A percentile compares a stretch with the other conserved stretches of the same genome.
Evolutionary conservation across 2,329 filamentous ascomycete species (phyloP).

Genomic region (Thielaviopsis punctulata): DNA sequence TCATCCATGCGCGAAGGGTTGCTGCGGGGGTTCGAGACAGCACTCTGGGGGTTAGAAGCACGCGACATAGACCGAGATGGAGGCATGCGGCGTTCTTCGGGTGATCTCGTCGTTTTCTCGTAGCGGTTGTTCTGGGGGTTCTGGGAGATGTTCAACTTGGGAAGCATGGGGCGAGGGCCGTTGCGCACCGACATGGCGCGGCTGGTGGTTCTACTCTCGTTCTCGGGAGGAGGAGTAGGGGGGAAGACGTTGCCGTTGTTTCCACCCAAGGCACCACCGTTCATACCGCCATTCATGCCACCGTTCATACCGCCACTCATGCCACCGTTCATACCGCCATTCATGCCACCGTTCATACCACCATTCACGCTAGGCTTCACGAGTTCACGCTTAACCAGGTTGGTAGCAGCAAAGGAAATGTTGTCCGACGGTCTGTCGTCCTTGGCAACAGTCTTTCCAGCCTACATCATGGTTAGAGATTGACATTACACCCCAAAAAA

Average conservation of each 20-base stretch:
- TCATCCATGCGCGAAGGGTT: slow-evolving; percentile 10
- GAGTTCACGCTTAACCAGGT: slow-evolving; percentile 76
- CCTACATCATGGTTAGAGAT: slow-evolving; percentile 19
- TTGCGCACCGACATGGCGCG: slow-evolving; percentile 44
- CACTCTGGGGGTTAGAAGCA: slow-evolving; percentile 7
- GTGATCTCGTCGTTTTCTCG: slow-evolving; percentile 36
- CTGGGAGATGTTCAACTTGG: slow-evolving; percentile 45
- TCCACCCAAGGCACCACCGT: slow-evolving; percentile 39
- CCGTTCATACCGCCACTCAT: not conserved
- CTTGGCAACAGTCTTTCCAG: slow-evolving; percentile 36
- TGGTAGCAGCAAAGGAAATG: slow-evolving; percentile 81
- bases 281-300: not conserved
- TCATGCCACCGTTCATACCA: not conserved
- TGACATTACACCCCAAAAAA: not conserved
- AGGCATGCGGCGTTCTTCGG: slow-evolving; percentile 17
- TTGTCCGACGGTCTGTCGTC: slow-evolving; percentile 73
- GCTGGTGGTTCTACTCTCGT: slow-evolving; percentile 41
- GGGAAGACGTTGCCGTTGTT: slow-evolving; percentile 76
- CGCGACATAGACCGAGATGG: slow-evolving; percentile 7
- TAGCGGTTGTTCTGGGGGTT: slow-evolving; percentile 35
- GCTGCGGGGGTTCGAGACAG: slow-evolving; percentile 12
- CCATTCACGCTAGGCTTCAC: not conserved
- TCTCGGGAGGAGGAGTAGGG: slow-evolving; percentile 93
- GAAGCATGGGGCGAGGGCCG: slow-evolving; percentile 42
- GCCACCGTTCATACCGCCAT: no score